Evolutionary conservation across 805 yeast genomes (phyloP).

Genomic region (Starmerella apis): DNA sequence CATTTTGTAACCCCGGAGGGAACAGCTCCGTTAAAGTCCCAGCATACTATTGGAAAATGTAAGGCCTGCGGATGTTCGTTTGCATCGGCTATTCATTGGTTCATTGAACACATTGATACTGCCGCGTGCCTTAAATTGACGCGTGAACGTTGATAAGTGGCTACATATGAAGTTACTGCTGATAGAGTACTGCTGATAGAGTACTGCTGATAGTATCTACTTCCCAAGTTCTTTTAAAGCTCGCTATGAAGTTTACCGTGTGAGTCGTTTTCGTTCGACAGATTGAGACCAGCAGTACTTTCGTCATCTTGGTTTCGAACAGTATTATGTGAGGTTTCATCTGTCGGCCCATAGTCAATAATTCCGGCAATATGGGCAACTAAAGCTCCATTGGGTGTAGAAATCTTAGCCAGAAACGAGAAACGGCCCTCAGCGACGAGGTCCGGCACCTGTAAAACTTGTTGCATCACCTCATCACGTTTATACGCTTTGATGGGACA

Average conservation of each 20-base stretch:
- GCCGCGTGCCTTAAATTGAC: not conserved
- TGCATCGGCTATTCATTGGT: not conserved
- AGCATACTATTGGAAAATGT: not conserved
- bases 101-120: not conserved
- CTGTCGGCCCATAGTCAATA: slow-evolving; percentile 18
- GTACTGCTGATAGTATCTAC: not conserved
- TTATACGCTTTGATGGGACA: slow-evolving; percentile 26
- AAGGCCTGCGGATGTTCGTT: not conserved
- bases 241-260: not conserved
- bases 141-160: not conserved
- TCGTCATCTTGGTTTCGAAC: too few species aligned
- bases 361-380: slow-evolving; percentile 25
- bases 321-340: too few species aligned
- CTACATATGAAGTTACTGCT: too few species aligned
- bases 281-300: too few species aligned
- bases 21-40: not conserved
- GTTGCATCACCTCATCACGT: slow-evolving; percentile 14
- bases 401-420: slow-evolving; percentile 27
- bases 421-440: slow-evolving; percentile 27
- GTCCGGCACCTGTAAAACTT: slow-evolving; percentile 27
- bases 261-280: not conserved
- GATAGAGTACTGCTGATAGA: not conserved
- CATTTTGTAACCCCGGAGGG: not conserved
- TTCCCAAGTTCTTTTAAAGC: too few species aligned
- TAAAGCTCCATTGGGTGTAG: slow-evolving; percentile 21